phyloP scores from a whole-genome alignment of 257 asterid species.

The Orobanche coerulescens region DNA sequence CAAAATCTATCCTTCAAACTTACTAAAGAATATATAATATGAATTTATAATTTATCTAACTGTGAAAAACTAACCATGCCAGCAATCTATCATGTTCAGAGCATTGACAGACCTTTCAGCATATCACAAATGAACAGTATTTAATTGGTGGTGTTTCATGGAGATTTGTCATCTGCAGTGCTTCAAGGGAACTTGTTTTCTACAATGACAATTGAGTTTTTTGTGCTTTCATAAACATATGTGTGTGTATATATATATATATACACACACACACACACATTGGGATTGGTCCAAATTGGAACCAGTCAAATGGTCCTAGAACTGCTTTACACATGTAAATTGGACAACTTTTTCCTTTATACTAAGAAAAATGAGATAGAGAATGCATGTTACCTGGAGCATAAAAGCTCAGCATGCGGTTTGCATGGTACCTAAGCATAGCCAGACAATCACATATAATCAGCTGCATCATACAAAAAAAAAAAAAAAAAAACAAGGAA shows the following conservation, averaged over 20 bases:
- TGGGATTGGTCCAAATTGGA: no score
- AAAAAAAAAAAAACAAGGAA: not conserved
- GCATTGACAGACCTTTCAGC: not conserved
- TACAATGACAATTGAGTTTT: not conserved
- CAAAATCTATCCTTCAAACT: not conserved
- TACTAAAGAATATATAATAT: not conserved
- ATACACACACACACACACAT: no score
- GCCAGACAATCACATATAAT: conserved; percentile 20
- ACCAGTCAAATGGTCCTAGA: no score
- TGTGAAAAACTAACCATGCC: conserved; percentile 2
- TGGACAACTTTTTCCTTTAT: not conserved
- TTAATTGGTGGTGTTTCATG: not conserved
- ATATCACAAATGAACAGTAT: not conserved
- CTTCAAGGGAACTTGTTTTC: not conserved
- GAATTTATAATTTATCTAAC: not conserved
- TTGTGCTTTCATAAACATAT: not conserved
- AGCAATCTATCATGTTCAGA: conserved; percentile 10
- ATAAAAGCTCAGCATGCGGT: conserved; percentile 94
- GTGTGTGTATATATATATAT: no score
- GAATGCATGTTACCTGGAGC: conserved; percentile 68
- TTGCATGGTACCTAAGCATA: conserved; percentile 77
- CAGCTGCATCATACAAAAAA: conserved; percentile 15
- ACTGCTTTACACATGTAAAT: not conserved
- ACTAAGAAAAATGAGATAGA: conserved; percentile 9
- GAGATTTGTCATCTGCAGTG: not conserved